Conservation (phyloP, 2,329 filamentous ascomycete genomes). For the Fusarium sp. region DNA sequence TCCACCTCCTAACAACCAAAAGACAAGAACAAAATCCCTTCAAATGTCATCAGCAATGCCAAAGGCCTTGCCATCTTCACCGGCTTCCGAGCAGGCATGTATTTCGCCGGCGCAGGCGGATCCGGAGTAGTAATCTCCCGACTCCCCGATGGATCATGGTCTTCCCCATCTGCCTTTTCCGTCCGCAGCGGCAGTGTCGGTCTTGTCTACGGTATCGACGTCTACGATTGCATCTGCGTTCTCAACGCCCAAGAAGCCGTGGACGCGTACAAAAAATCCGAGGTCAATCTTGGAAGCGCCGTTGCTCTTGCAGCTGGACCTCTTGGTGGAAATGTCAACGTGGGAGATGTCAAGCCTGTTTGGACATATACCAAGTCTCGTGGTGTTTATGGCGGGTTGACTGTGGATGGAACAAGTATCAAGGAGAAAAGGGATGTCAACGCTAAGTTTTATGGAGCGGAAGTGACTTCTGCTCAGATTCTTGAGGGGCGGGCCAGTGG, state of each 20-base stretch:
- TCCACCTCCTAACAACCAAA: not conserved
- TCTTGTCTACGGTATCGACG: constrained; percentile 17
- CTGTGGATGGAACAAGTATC: constrained; percentile 7
- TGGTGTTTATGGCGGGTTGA: constrained; percentile 17
- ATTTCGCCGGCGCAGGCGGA: constrained; percentile 14
- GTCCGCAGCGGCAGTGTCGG: constrained; percentile 24
- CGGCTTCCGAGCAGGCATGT: constrained; percentile 24
- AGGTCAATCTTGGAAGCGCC: constrained; percentile 16
- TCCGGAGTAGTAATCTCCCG: constrained; percentile 13
- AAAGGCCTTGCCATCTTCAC: constrained; percentile 20
- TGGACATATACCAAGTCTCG: constrained; percentile 18
- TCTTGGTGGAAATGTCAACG: not conserved
- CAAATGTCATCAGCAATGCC: not conserved
- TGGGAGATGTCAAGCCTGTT: constrained; percentile 10
- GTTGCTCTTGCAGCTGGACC: constrained; percentile 16
- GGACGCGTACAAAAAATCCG: constrained; percentile 4
- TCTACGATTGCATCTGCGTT: constrained; percentile 14
- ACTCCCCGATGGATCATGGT: constrained; percentile 5
- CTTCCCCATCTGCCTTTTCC: constrained; percentile 4
- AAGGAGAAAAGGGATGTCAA: constrained; percentile 15
- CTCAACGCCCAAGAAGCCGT: constrained; percentile 18
- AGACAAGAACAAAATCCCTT: constrained; percentile 11
- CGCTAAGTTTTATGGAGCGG: not conserved
- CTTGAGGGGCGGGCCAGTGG: not conserved
- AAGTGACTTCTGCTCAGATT: constrained; percentile 3